Conservation (phyloP, 495 filamentous ascomycete genomes). For the Talaromyces ruber region DNA sequence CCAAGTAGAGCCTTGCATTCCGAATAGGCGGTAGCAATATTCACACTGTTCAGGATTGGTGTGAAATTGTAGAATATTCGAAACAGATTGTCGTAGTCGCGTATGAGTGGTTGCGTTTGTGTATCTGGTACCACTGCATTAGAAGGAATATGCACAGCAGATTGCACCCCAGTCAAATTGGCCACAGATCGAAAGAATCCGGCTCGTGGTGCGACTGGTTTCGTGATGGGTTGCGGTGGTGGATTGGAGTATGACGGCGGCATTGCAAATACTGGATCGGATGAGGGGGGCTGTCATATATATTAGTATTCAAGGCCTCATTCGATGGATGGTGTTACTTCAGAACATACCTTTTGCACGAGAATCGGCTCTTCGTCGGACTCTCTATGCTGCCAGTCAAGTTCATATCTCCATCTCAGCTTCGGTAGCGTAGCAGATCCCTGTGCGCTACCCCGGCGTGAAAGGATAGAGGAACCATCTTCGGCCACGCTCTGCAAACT, state of each 20-base stretch:
- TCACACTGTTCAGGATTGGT: slow-evolving; percentile 67
- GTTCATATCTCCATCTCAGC: slow-evolving; percentile 76
- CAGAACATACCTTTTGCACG: slow-evolving; percentile 59
- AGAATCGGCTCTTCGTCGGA: slow-evolving; percentile 81
- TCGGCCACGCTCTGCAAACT: slow-evolving; percentile 50
- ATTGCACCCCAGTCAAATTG: slow-evolving; percentile 54
- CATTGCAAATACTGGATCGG: slow-evolving; percentile 41
- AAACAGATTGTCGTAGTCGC: slow-evolving; percentile 90
- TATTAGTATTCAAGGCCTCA: neutral
- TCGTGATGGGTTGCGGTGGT: slow-evolving; percentile 44
- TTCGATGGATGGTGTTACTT: neutral
- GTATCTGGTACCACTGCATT: slow-evolving; percentile 25
- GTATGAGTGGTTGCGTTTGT: slow-evolving; percentile 59
- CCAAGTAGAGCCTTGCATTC: slow-evolving; percentile 82
- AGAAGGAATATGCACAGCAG: slow-evolving; percentile 36
- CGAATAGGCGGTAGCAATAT: slow-evolving; percentile 83
- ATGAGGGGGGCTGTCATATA: slow-evolving; percentile 27
- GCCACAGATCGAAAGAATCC: slow-evolving; percentile 84
- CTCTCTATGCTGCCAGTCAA: slow-evolving; percentile 63
- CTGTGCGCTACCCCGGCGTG: slow-evolving; percentile 24
- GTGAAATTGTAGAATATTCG: slow-evolving; percentile 89
- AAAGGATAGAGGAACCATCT: slow-evolving; percentile 37
- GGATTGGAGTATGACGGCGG: slow-evolving; percentile 25
- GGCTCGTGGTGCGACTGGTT: slow-evolving; percentile 38
- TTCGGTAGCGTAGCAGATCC: slow-evolving; percentile 18